Conservation (phyloP, 2,329 filamentous ascomycete species). For the Penicillium sp. region DNA sequence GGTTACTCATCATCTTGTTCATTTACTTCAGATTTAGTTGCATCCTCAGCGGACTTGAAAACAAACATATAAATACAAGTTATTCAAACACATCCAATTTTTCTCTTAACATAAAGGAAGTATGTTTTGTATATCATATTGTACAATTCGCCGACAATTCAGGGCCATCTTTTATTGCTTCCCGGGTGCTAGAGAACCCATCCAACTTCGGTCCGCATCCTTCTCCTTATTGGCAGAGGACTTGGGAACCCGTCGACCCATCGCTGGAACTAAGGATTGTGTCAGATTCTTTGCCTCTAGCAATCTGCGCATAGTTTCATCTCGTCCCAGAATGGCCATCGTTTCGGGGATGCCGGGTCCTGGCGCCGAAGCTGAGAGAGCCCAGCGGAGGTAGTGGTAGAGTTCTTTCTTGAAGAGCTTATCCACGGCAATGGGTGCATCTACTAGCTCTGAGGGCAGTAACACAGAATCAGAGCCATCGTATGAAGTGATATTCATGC, state of each 20-base stretch:
- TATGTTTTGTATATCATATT: neutral
- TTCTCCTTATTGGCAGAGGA: conserved; percentile 16
- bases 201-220: conserved; percentile 36
- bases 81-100: neutral
- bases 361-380: conserved; percentile 55
- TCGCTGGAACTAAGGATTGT: conserved; percentile 18
- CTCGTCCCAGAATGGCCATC: conserved; percentile 60
- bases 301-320: conserved; percentile 54
- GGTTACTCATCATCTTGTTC: neutral
- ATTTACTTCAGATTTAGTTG: neutral
- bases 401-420: conserved; percentile 51
- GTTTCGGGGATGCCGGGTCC: conserved; percentile 59
- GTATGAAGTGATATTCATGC: conserved; percentile 44
- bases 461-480: conserved; percentile 27
- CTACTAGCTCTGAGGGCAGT: conserved; percentile 7
- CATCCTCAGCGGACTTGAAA: neutral
- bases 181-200: conserved; percentile 38
- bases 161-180: neutral
- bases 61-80: neutral
- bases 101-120: neutral
- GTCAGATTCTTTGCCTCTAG: conserved; percentile 44
- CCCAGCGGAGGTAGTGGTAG: conserved; percentile 62
- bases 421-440: conserved; percentile 24
- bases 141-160: neutral
- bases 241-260: conserved; percentile 25